Evolutionary conservation across 202 grass and related monocot genomes (phyloP).

Genomic region (Saccharum hybrid): DNA sequence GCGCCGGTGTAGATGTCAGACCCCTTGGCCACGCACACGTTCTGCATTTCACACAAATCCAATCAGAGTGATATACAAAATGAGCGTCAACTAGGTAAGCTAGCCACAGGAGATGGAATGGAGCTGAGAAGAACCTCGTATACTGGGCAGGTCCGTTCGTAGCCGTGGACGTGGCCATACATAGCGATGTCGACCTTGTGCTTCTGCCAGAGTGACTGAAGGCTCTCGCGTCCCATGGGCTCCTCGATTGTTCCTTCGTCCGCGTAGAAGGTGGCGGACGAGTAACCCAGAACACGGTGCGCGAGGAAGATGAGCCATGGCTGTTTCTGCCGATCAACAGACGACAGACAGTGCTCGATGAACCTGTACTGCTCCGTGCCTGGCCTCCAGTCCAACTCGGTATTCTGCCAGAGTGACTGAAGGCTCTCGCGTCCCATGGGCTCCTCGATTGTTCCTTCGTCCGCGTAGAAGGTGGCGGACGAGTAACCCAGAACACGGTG

Average conservation of each 20-base stretch:
- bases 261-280: slow-evolving; percentile 70
- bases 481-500: slow-evolving; percentile 90
- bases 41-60: slow-evolving; percentile 48
- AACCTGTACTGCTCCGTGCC: slow-evolving; percentile 89
- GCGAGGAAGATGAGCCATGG: slow-evolving; percentile 95
- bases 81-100: not conserved
- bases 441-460: slow-evolving; percentile 81
- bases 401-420: slow-evolving; percentile 82
- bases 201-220: slow-evolving; percentile 91
- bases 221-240: slow-evolving; percentile 85
- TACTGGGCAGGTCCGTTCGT: slow-evolving; percentile 89
- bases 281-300: slow-evolving; percentile 90
- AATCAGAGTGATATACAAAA: not conserved
- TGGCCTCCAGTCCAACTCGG: slow-evolving; percentile 73
- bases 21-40: slow-evolving; percentile 63
- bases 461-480: slow-evolving; percentile 68
- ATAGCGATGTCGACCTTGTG: slow-evolving; percentile 84
- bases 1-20: slow-evolving; percentile 68
- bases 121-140: slow-evolving; percentile 60
- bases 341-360: slow-evolving; percentile 80
- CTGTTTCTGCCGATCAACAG: slow-evolving; percentile 87
- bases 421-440: slow-evolving; percentile 89
- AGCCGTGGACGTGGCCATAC: slow-evolving; percentile 85
- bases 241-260: slow-evolving; percentile 81
- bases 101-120: not conserved